phyloP scores from a whole-genome alignment of 1,139 yeast species.

The Taphrina pruni region DNA sequence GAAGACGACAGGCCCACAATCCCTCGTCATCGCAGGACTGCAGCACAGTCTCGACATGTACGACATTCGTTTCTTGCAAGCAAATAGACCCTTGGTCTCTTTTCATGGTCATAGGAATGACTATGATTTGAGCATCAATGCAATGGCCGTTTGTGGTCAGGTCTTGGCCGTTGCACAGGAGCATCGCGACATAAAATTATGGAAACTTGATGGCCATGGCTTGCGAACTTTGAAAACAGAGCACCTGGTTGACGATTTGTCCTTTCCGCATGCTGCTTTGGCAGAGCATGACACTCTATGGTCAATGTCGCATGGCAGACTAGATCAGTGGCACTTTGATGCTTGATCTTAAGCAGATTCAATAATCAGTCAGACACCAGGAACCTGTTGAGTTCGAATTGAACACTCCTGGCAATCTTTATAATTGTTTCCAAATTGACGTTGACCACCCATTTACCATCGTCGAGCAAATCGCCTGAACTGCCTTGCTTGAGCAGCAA shows the following conservation, averaged over 20 bases:
- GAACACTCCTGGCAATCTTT: slow-evolving; percentile 60
- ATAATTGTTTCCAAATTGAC: slow-evolving; percentile 62
- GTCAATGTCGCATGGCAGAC: slow-evolving; percentile 31
- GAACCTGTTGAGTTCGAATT: slow-evolving; percentile 63
- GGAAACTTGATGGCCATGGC: slow-evolving; percentile 19
- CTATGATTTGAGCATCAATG: slow-evolving; percentile 21
- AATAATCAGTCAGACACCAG: slow-evolving; percentile 48
- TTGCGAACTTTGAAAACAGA: background rate
- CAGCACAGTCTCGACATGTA: slow-evolving; percentile 23
- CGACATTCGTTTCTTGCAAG: slow-evolving; percentile 31
- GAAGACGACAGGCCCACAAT: slow-evolving; percentile 4
- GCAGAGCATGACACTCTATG: slow-evolving; percentile 28
- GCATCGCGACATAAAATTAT: slow-evolving; percentile 7
- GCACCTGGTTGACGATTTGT: slow-evolving; percentile 7
- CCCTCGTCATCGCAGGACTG: slow-evolving; percentile 35
- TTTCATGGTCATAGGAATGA: slow-evolving; percentile 37
- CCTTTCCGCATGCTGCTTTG: slow-evolving; percentile 1
- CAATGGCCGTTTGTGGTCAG: slow-evolving; percentile 12
- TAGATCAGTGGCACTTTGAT: slow-evolving; percentile 19
- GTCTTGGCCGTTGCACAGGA: slow-evolving; percentile 34
- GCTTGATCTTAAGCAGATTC: background rate
- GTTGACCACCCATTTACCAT: slow-evolving; percentile 69
- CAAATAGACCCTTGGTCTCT: slow-evolving; percentile 17
- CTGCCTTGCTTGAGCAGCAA: slow-evolving; percentile 55
- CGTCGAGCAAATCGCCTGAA: slow-evolving; percentile 64